Evolutionary conservation across 345 rosid species (phyloP).

Genomic region (Microthlaspi erraticum): DNA sequence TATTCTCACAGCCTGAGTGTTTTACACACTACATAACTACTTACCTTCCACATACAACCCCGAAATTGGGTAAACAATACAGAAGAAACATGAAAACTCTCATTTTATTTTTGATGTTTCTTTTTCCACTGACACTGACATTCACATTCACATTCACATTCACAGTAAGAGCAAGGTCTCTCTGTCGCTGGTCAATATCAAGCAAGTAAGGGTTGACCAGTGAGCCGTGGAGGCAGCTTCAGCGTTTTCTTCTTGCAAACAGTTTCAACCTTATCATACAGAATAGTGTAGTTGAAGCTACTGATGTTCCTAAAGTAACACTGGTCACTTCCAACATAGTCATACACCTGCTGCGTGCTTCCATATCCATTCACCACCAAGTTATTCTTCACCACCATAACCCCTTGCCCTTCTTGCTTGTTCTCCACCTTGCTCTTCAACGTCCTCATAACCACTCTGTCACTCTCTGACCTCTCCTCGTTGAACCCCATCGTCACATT

Average conservation of each 20-base stretch:
- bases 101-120: neutral
- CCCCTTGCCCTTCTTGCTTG: constrained; percentile 60
- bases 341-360: constrained; percentile 63
- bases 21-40: too few species aligned
- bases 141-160: neutral
- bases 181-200: constrained; percentile 21
- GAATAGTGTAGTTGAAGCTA: constrained; percentile 67
- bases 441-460: constrained; percentile 25
- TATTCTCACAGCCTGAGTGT: neutral
- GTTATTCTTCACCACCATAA: constrained; percentile 55
- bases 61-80: too few species aligned
- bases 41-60: too few species aligned
- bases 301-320: constrained; percentile 84
- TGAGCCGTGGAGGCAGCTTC: constrained; percentile 22
- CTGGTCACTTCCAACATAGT: constrained; percentile 49
- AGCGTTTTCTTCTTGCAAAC: constrained; percentile 43
- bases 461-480: constrained; percentile 51
- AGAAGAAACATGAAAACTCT: neutral
- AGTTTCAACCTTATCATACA: constrained; percentile 52
- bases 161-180: constrained; percentile 15
- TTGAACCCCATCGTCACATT: constrained; percentile 65
- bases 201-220: constrained; percentile 16
- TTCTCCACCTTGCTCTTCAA: constrained; percentile 52
- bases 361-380: constrained; percentile 54
- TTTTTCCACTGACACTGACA: neutral